Evolutionary conservation across 495 filamentous ascomycete species (phyloP).

Genomic region (Xylaria bambusicola): DNA sequence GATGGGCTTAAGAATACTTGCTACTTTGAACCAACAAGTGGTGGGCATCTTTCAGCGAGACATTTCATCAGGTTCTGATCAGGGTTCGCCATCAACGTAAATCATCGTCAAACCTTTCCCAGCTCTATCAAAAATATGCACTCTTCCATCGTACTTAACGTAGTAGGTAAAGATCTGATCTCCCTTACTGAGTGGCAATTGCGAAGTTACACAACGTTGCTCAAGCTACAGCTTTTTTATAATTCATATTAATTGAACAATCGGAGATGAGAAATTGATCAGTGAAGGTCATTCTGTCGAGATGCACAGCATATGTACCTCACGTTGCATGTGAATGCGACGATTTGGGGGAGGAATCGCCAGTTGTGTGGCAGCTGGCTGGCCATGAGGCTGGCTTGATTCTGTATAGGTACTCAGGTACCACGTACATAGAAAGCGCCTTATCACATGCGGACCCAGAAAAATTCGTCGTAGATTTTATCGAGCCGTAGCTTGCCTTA

Average conservation of each 20-base stretch:
- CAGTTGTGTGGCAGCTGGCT: no score
- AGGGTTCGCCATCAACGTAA: neutral
- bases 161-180: neutral
- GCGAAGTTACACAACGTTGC: no score
- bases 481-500: slow-evolving; percentile 2
- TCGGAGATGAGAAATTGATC: neutral
- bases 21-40: neutral
- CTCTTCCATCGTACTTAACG: neutral
- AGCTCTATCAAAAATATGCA: no score
- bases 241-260: slow-evolving; percentile 1
- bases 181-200: neutral
- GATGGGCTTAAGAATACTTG: no score
- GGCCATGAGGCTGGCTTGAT: no score
- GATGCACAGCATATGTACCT: no score
- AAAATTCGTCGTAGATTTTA: slow-evolving; percentile 7
- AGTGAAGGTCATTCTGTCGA: no score
- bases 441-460: slow-evolving; percentile 8
- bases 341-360: no score
- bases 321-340: no score
- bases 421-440: neutral
- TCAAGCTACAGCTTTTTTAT: no score
- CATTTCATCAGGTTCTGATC: neutral
- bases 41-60: neutral
- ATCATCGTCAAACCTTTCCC: neutral
- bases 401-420: no score